phyloP scores from a whole-genome alignment of 2,329 filamentous ascomycete genomes.

The Aciculosporium take region DNA sequence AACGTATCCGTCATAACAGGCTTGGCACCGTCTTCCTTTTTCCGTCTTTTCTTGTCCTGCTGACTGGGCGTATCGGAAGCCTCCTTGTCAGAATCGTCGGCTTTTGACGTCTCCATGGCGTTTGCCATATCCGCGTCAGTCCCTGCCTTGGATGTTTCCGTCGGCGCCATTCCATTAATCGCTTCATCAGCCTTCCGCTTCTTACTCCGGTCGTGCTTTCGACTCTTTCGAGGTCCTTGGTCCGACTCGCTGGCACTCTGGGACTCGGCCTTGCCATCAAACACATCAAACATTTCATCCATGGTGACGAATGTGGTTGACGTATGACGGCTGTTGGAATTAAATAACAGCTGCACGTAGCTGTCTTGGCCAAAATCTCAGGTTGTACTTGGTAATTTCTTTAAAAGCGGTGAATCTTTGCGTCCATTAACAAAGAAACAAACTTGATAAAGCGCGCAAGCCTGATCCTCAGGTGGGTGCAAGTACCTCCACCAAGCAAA shows the following conservation, averaged over 20 bases:
- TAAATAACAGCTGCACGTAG: neutral
- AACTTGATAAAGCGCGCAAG: too few relatives aligned
- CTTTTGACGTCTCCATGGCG: slow-evolving; percentile 26
- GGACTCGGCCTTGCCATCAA: slow-evolving; percentile 45
- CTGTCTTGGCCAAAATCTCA: neutral
- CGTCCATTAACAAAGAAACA: too few relatives aligned
- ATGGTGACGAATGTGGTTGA: slow-evolving; percentile 25
- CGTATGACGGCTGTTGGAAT: neutral
- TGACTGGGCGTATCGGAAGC: slow-evolving; percentile 33
- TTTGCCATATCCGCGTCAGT: slow-evolving; percentile 25
- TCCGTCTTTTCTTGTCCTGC: slow-evolving; percentile 46
- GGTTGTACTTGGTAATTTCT: too few relatives aligned
- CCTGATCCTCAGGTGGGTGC: too few relatives aligned
- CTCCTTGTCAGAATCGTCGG: slow-evolving; percentile 20
- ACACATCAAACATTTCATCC: slow-evolving; percentile 74
- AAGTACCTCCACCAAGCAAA: neutral
- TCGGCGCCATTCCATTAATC: slow-evolving; percentile 39
- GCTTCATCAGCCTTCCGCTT: slow-evolving; percentile 77
- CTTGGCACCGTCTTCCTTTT: slow-evolving; percentile 48
- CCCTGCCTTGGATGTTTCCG: slow-evolving; percentile 7
- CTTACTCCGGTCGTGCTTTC: slow-evolving; percentile 51
- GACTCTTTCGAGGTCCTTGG: slow-evolving; percentile 31
- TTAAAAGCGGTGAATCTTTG: too few relatives aligned
- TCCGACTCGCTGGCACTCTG: slow-evolving; percentile 30
- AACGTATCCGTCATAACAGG: slow-evolving; percentile 88